A percentile compares a stretch with the other conserved stretches of the same genome.
Conservation (phyloP, 2,329 filamentous ascomycete genomes). For the Aspergillus novofumigatus region DNA sequence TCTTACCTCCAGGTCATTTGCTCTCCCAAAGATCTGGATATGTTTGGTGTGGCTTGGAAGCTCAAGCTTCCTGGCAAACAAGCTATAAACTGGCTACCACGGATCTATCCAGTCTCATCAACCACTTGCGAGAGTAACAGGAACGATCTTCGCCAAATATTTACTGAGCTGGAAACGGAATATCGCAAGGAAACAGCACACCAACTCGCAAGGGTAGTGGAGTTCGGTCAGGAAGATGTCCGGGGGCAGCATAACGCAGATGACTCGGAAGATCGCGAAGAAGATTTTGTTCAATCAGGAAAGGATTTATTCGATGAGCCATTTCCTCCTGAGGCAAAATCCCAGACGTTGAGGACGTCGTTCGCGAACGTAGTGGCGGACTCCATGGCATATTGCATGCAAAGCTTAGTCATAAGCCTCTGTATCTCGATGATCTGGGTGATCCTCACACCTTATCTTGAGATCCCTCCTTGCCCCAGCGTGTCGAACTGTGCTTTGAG, state of each 20-base stretch:
- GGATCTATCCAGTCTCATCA: slow-evolving; percentile 17
- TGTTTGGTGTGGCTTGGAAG: slow-evolving; percentile 26
- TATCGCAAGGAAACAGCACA: not conserved
- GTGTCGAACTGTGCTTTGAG: not conserved
- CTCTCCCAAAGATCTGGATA: slow-evolving; percentile 17
- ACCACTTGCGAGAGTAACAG: slow-evolving; percentile 5
- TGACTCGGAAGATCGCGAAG: not conserved
- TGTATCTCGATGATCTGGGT: not conserved
- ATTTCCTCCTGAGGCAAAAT: not conserved
- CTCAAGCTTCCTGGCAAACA: slow-evolving; percentile 8
- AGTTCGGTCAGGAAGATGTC: not conserved
- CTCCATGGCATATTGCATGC: not conserved
- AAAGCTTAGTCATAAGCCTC: not conserved
- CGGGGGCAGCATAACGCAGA: not conserved
- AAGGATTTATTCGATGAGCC: not conserved
- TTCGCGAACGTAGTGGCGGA: not conserved
- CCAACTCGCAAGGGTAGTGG: not conserved
- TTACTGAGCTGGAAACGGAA: not conserved
- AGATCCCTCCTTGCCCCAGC: not conserved
- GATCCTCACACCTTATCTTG: not conserved
- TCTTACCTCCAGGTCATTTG: slow-evolving; percentile 23
- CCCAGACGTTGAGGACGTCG: not conserved
- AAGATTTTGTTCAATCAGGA: not conserved
- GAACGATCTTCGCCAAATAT: slow-evolving; percentile 9
- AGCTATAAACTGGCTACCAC: slow-evolving; percentile 23